Evolutionary conservation across 176 grass and related monocot species (phyloP), one percentile per base, ranked within the genome.

Genomic region (Echinochloa phyllopogon): DNA sequence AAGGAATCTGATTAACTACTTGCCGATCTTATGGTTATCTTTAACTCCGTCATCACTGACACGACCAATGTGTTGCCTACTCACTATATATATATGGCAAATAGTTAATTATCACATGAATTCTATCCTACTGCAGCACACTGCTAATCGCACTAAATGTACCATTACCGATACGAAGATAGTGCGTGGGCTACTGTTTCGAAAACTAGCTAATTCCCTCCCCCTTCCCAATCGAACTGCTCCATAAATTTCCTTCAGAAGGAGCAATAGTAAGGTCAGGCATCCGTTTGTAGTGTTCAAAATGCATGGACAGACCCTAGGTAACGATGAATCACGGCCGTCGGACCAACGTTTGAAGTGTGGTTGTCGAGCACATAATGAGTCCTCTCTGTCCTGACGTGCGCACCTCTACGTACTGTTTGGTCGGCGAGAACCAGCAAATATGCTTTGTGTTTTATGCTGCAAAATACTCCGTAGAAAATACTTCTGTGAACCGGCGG

Each of bases 331-430:
- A 17, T 72, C 44, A 47, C 70, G 17, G 47, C 25, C 27, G 47
- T 74, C 27, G 52, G 8, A 20, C 18, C 70, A 38, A 9, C 9
- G 14, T 33, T 18, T 38, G 48, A 5, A 12, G 8, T 5, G 48
- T 74, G 48, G 6, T 52, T 74, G 16, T 3, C 18, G 8, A 12
- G n/a, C 20, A 36, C 61, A 6, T 3, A 12, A 69, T 20, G 29
- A 33, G 29, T 33, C 21, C 21, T 25, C 21, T 47, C n/a, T 58
- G 13, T 59, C 41, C 42, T 66, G 29, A 67, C 77, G 77, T 80
- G 77, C 29, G 45, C 62, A 24, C 77, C 62, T 52, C 67, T 51
- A n/a, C n/a, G n/a, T n/a, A 66, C 29, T 56, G 12, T 75, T 33
- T 33, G 29, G 29, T 33, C 29, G 29, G 29, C 29, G 29, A 33